Evolutionary conservation across 345 rosid genomes (phyloP).

Genomic region (Eucalyptus albens): DNA sequence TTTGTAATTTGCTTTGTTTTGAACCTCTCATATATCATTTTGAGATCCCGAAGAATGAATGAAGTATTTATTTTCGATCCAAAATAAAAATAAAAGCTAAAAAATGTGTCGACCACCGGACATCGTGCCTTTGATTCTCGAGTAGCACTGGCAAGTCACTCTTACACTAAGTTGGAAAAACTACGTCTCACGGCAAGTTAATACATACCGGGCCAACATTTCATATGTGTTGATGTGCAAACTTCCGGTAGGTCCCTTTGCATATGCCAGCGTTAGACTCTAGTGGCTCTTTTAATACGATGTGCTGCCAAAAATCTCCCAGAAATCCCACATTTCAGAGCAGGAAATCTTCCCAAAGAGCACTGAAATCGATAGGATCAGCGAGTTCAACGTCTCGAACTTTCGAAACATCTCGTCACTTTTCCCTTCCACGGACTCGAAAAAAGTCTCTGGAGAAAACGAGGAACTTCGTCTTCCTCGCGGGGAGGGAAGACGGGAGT

Average conservation of each 20-base stretch:
- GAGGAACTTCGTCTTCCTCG: background rate
- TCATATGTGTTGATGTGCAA: background rate
- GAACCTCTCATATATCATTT: background rate
- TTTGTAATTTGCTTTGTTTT: background rate
- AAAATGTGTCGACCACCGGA: background rate
- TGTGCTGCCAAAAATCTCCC: background rate
- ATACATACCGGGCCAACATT: background rate
- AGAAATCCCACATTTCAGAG: background rate
- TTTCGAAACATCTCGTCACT: background rate
- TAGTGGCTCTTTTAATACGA: background rate
- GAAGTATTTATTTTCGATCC: background rate
- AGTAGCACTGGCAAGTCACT: background rate
- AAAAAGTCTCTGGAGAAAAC: background rate
- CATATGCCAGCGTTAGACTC: background rate
- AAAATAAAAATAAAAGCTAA: background rate
- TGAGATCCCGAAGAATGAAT: background rate
- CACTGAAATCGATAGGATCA: background rate
- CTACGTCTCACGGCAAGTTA: background rate
- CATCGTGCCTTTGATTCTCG: background rate
- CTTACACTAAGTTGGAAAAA: background rate
- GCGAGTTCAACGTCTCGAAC: background rate
- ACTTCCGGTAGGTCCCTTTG: background rate
- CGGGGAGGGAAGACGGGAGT: background rate
- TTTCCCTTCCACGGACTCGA: background rate
- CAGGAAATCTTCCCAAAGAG: background rate